Conservation (phyloP, 2,329 filamentous ascomycete genomes). For the Diplodia seriata region DNA sequence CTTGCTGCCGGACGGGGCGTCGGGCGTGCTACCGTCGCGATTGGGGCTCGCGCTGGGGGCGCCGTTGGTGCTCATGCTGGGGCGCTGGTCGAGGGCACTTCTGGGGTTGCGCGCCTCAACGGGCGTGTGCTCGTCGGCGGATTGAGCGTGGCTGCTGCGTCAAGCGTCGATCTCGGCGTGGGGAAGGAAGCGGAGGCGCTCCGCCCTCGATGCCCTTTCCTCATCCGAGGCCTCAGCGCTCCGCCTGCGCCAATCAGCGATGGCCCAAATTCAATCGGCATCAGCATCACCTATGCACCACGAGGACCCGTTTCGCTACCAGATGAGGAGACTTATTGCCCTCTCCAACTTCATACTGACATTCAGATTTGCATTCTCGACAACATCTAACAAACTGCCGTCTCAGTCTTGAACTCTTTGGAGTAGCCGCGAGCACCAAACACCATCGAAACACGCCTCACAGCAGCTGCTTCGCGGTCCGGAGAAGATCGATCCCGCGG, state of each 20-base stretch:
- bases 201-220: constrained; percentile 8
- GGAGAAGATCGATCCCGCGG: neutral
- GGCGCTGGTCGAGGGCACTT: neutral
- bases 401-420: neutral
- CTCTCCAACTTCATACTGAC: neutral
- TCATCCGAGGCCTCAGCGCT: neutral
- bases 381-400: neutral
- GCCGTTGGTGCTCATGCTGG: constrained; percentile 37
- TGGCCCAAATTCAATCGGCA: too few species aligned
- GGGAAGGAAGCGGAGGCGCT: constrained; percentile 28
- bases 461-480: neutral
- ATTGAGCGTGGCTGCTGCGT: constrained; percentile 15
- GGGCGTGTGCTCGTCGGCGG: constrained; percentile 10
- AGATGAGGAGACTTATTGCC: too few species aligned
- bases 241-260: neutral
- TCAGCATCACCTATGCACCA: neutral
- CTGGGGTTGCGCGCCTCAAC: constrained; percentile 11
- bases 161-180: constrained; percentile 16
- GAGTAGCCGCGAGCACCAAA: neutral
- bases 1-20: constrained; percentile 42
- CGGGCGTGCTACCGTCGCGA: constrained; percentile 37
- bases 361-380: neutral
- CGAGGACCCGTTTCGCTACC: too few species aligned
- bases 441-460: neutral
- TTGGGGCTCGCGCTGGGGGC: constrained; percentile 46